Evolutionary conservation across 2,329 filamentous ascomycete genomes (phyloP).

Genomic region (Plenodomus lindquistii): DNA sequence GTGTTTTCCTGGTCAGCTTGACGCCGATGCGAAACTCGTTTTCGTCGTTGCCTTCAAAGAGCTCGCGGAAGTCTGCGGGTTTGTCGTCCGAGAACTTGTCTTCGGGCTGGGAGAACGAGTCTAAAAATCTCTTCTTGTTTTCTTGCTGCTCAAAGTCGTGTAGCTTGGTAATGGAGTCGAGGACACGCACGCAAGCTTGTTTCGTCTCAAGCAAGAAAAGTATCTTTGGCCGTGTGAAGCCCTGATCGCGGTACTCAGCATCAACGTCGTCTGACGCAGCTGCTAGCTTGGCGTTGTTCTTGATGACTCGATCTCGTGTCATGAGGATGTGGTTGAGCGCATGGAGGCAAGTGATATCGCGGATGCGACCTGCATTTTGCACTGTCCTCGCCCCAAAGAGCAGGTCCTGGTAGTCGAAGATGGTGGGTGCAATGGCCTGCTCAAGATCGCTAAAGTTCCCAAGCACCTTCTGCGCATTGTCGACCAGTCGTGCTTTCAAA

Average conservation of each 20-base stretch:
- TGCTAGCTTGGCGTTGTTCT: conserved; percentile 82
- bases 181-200: conserved; percentile 77
- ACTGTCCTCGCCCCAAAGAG: conserved; percentile 74
- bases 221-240: conserved; percentile 92
- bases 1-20: conserved; percentile 93
- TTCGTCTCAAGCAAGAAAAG: conserved; percentile 88
- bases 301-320: conserved; percentile 87
- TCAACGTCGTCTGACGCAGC: conserved; percentile 65
- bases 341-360: conserved; percentile 77
- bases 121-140: conserved; percentile 89
- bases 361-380: conserved; percentile 68
- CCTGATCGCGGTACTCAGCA: conserved; percentile 84
- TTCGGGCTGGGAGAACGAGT: conserved; percentile 73
- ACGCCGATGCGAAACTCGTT: conserved; percentile 96
- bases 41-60: conserved; percentile 94
- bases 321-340: conserved; percentile 92
- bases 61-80: conserved; percentile 82
- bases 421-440: conserved; percentile 66
- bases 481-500: conserved; percentile 38
- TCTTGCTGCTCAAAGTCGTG: conserved; percentile 89
- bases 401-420: conserved; percentile 84
- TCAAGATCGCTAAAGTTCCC: conserved; percentile 63
- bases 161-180: conserved; percentile 75
- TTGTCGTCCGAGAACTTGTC: conserved; percentile 72
- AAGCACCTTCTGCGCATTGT: conserved; percentile 36